These are phyloP conservation scores for Cystobasidium onofrii DNA, from an alignment of 768 basidiomycete genomes.

Conservation along the genomic window DNA sequence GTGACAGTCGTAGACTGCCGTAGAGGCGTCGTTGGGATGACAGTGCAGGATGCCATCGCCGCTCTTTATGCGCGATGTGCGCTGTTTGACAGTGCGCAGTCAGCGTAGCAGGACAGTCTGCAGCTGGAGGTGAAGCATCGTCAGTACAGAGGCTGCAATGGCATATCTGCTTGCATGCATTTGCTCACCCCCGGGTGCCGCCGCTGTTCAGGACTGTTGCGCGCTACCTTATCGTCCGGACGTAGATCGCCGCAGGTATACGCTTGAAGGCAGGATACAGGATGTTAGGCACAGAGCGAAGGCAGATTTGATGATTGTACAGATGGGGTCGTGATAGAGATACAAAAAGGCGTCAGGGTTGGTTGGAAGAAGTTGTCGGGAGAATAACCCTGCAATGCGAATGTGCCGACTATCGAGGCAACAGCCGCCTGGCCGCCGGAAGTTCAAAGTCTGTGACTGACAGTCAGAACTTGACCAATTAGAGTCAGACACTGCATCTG, in stretches of 20 bases:
- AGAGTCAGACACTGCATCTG: no score
- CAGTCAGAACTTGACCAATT: no score
- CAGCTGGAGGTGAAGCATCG: no score
- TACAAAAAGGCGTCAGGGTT: not conserved
- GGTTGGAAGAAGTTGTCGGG: no score
- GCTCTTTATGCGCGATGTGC: not conserved
- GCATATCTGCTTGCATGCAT: no score
- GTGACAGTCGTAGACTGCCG: not conserved
- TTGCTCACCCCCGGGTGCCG: no score
- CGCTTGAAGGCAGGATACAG: not conserved
- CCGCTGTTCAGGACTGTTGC: not conserved
- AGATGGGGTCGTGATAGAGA: not conserved
- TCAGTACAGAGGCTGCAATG: no score
- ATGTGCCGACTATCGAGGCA: not conserved
- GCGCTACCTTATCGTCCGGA: not conserved
- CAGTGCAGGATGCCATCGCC: not conserved
- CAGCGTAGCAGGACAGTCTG: no score
- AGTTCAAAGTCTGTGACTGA: no score
- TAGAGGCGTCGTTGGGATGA: not conserved
- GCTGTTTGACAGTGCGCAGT: not conserved
- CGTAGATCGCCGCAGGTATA: not conserved
- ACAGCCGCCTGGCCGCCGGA: not conserved
- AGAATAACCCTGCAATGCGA: not conserved
- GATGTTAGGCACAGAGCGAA: not conserved
- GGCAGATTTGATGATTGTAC: not conserved